phyloP scores from a whole-genome alignment of 2,329 filamentous ascomycete species.

The Arthroderma sp. region DNA sequence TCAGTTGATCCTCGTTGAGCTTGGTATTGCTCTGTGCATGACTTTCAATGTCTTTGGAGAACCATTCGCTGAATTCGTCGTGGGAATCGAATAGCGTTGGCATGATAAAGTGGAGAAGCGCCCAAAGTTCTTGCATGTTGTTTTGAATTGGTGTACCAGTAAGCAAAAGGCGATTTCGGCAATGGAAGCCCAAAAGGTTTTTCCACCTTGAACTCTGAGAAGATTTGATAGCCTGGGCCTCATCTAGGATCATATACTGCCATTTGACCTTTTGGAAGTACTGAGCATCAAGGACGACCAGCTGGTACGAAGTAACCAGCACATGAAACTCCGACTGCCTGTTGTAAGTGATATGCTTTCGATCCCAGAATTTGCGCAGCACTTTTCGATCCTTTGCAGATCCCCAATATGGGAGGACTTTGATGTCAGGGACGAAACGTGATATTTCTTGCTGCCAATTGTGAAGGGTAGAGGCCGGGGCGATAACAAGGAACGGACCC shows the following conservation, averaged over 20 bases:
- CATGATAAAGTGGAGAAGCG: slow-evolving; percentile 85
- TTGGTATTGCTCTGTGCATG: slow-evolving; percentile 99
- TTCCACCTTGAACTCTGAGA: slow-evolving; percentile 94
- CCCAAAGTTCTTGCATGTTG: slow-evolving; percentile 86
- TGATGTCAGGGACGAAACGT: slow-evolving; percentile 85
- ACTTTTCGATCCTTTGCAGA: slow-evolving; percentile 89
- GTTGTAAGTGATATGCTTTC: slow-evolving; percentile 90
- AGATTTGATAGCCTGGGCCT: slow-evolving; percentile 88
- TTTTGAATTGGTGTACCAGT: slow-evolving; percentile 97
- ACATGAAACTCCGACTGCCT: slow-evolving; percentile 92
- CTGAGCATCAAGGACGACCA: slow-evolving; percentile 87
- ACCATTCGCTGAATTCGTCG: slow-evolving; percentile 41
- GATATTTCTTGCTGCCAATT: slow-evolving; percentile 99
- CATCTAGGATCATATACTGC: slow-evolving; percentile 89
- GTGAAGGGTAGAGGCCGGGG: slow-evolving; percentile 50
- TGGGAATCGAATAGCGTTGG: slow-evolving; percentile 75
- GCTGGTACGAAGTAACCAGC: slow-evolving; percentile 88
- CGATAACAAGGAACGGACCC: slow-evolving; percentile 80
- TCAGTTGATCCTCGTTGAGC: slow-evolving; percentile 93
- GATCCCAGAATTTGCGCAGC: slow-evolving; percentile 96
- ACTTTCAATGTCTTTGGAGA: slow-evolving; percentile 64
- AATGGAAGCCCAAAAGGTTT: slow-evolving; percentile 73
- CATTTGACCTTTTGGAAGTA: slow-evolving; percentile 39
- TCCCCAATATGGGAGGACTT: slow-evolving; percentile 96
- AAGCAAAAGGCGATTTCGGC: slow-evolving; percentile 89